A percentile compares a stretch with the other conserved stretches of the same genome.
These are phyloP conservation scores for Pseudopediastrum boryanum DNA, from an alignment of 139 green algal species.

Conservation along the genomic window DNA sequence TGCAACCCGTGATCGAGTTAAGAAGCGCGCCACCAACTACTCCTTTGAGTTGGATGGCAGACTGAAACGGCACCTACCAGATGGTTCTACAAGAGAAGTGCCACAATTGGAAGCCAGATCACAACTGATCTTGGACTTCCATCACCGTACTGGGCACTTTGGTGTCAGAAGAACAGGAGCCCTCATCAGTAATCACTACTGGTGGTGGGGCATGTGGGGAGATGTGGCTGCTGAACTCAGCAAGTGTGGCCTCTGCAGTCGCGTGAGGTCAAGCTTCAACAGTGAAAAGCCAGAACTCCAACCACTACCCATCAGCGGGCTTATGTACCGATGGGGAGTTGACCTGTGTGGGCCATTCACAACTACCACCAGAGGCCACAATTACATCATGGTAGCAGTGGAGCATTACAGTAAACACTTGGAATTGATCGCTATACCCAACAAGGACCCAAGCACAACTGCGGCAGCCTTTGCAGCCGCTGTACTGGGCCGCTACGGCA, in stretches of 20 bases:
- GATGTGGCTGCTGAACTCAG: not conserved
- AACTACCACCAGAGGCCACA: not conserved
- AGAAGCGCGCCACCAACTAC: not conserved
- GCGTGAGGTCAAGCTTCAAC: slow-evolving; percentile 9
- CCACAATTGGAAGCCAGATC: not conserved
- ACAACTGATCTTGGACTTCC: not conserved
- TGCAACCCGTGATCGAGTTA: not conserved
- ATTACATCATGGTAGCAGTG: slow-evolving; percentile 23
- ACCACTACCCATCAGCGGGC: slow-evolving; percentile 16
- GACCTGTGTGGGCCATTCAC: slow-evolving; percentile 6
- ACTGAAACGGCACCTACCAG: not conserved
- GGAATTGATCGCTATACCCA: not conserved
- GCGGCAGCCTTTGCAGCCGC: not conserved
- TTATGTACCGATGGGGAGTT: slow-evolving; percentile 13
- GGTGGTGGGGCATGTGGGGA: slow-evolving; percentile 1
- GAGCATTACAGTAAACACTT: slow-evolving; percentile 12
- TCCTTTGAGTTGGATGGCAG: not conserved
- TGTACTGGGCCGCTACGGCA: not conserved
- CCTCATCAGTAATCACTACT: slow-evolving; percentile 2
- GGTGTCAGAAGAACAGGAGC: not conserved
- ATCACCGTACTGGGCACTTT: slow-evolving; percentile 11
- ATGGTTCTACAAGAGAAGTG: not conserved
- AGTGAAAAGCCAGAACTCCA: not conserved
- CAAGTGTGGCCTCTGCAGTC: not conserved
- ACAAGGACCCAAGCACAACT: not conserved